phyloP scores from a whole-genome alignment of 83 land plant genomes.

The Isoetes engelmannii region DNA sequence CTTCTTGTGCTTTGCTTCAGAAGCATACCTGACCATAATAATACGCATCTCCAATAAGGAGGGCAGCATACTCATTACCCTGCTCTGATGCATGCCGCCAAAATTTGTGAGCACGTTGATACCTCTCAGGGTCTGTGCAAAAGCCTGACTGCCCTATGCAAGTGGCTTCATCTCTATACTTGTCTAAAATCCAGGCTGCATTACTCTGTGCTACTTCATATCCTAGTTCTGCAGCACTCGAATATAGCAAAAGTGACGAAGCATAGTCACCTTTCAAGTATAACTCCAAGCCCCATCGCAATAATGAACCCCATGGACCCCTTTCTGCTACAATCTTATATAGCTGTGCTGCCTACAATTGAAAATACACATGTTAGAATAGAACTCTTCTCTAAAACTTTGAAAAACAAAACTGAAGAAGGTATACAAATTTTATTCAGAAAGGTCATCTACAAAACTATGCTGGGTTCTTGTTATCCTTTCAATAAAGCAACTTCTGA shows the following conservation, averaged over 20 bases:
- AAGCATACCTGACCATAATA: conserved; percentile 85
- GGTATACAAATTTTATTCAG: too few relatives aligned
- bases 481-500: too few relatives aligned
- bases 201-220: conserved; percentile 98
- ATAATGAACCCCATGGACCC: conserved; percentile 94
- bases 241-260: conserved; percentile 68
- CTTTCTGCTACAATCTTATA: conserved; percentile 92
- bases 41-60: conserved; percentile 97
- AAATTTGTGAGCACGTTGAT: conserved; percentile 71
- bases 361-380: too few relatives aligned
- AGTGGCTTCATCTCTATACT: conserved; percentile 60
- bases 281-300: conserved; percentile 83
- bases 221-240: conserved; percentile 91
- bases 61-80: conserved; percentile 97
- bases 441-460: too few relatives aligned
- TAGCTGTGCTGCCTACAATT: conserved; percentile 66
- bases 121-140: conserved; percentile 82
- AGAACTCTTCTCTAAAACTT: too few relatives aligned
- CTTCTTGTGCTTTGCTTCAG: too few relatives aligned
- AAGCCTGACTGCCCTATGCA: conserved; percentile 87
- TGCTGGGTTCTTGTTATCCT: too few relatives aligned
- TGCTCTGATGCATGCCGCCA: conserved; percentile 99
- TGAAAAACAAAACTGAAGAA: too few relatives aligned
- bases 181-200: conserved; percentile 98
- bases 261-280: conserved; percentile 84